Base-by-base conservation (phyloP, 2,329 filamentous ascomycete species). In the Colletotrichum sp. region DNA sequence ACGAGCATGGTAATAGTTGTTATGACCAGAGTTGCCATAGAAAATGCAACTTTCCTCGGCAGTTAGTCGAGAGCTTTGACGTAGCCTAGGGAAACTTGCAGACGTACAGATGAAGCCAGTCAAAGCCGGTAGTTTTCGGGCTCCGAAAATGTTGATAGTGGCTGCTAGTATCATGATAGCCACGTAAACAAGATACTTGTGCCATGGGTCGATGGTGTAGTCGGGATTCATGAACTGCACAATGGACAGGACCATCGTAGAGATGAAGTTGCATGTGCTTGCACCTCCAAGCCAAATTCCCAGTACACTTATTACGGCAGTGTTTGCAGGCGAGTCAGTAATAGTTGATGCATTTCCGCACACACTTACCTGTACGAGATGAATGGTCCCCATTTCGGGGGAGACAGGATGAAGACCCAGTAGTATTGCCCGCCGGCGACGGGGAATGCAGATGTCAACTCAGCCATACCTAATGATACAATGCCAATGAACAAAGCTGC, bases 391-490 rank as follows among this genome's bases (percentile, higher is more conserved):
- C 79, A 62, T 34, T 62, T 62, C n/a, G 58, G 58, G n/a, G 58
- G 54, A 8, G 75, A 70, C 12, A 76, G 73, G 72, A 79, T 79
- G 16, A 76, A 80, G 1, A 78, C 78, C 78, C 78, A 80, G 51
- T 80, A 80, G 21, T 80, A 80, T 66, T 80, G 78, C 5, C 78
- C 78, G 3, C 78, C 78, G 1, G 78, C 78, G 15, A 80, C 78
- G 11, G 78, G 78, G 70, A 78, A 80, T 0, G 78, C 78, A 0
- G 78, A 80, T 6, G 78, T 76, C 13, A 79, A 74, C 12, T 79
- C 78, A 0, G 78, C 78, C 78, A 79, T 81, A 1, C 80, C 79
- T 11, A 78, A 65, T 2, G 79, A 78, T 3, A 81, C 69, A 0
- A 81, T 69, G 0, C 76, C 70, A 1, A 79, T 82, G 77, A 81